Base-by-base conservation (phyloP, 2,329 filamentous ascomycete species). In the Emericellopsis cladophorae region DNA sequence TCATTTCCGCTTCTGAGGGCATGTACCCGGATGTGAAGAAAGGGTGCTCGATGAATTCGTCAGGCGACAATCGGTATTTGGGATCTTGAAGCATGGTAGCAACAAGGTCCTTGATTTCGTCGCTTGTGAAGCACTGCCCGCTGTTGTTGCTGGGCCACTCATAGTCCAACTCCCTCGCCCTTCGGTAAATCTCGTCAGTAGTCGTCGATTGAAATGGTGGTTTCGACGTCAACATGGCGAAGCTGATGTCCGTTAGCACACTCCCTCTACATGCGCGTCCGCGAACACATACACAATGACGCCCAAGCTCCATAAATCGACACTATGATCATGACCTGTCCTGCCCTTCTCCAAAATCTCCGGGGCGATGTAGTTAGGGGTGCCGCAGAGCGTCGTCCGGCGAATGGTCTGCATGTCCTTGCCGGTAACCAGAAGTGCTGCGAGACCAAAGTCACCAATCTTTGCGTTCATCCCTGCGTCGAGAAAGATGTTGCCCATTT, bases 401-500 rank as follows among this genome's bases (percentile, higher is more conserved):
- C 92, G 79, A 52, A 79, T 79, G 45, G 76, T 87, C 59, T 80
- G 81, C 74, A 86, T 85, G 54, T 98, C 92, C 58, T 83, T 88
- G 55, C 90, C 87, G 9, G 89, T 93, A 36, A 96, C 80, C 42
- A 96, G 70, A 51, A 98, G 70, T 23, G 93, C 92, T 24, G 92
- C 92, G 42, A 98, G 71, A 4, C 92, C 92, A 64, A 98, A 98
- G 59, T 98, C 92, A 36, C 92, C 92, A 52, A 98, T 87, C 59
- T 98, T 98, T 52, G 95, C 82, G 54, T 98, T 94, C 90, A 98
- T 95, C 49, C 88, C 72, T 41, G 78, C 77, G 59, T 98, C 92
- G 40, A 98, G 71, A 54, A 98, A 98, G 49, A 98, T 81, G 58
- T 98, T 98, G 38, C 92, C 93, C 70, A 95, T 96, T 64, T 98